phyloP scores from a whole-genome alignment of 2,329 filamentous ascomycete species.

The Knoxdaviesia capensis region DNA sequence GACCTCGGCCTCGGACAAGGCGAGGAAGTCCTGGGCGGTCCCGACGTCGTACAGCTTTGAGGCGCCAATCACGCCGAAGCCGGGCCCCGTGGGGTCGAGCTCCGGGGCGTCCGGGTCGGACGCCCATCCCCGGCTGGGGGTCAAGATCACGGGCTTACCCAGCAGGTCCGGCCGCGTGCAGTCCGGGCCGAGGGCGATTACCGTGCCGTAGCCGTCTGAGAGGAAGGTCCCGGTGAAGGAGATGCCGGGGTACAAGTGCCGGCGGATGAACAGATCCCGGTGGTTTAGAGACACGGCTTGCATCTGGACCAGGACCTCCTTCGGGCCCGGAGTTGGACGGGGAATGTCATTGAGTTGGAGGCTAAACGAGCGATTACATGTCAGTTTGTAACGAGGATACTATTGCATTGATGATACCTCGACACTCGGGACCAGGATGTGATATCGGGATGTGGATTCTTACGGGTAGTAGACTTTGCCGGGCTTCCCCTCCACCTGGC shows the following conservation, averaged over 20 bases:
- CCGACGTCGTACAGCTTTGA: conserved; percentile 42
- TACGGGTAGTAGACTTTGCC: conserved; percentile 75
- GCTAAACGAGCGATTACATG: conserved; percentile 17
- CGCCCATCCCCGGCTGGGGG: conserved; percentile 62
- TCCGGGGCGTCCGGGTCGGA: conserved; percentile 56
- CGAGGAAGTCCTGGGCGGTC: conserved; percentile 54
- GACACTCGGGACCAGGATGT: background rate
- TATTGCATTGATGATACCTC: too few relatives aligned
- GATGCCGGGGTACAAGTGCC: conserved; percentile 74
- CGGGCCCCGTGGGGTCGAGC: conserved; percentile 21
- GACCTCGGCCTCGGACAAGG: conserved; percentile 50
- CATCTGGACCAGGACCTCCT: conserved; percentile 56
- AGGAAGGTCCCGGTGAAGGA: conserved; percentile 63
- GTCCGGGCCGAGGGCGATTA: conserved; percentile 40
- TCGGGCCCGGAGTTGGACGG: conserved; percentile 39
- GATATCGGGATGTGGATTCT: conserved; percentile 8
- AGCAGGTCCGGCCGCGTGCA: conserved; percentile 19
- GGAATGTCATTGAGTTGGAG: conserved; percentile 40
- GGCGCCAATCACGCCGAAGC: conserved; percentile 49
- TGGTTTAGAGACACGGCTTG: conserved; percentile 77
- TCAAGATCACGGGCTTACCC: conserved; percentile 55
- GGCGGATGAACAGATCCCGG: conserved; percentile 84
- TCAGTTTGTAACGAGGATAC: conserved; percentile 1
- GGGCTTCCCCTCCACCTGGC: conserved; percentile 60
- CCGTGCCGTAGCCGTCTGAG: conserved; percentile 62